Percentiles rank a stretch among this genome's conserved stretches.
Conservation (phyloP, 2,329 filamentous ascomycete genomes). For the Colletotrichum gloeosporioides region DNA sequence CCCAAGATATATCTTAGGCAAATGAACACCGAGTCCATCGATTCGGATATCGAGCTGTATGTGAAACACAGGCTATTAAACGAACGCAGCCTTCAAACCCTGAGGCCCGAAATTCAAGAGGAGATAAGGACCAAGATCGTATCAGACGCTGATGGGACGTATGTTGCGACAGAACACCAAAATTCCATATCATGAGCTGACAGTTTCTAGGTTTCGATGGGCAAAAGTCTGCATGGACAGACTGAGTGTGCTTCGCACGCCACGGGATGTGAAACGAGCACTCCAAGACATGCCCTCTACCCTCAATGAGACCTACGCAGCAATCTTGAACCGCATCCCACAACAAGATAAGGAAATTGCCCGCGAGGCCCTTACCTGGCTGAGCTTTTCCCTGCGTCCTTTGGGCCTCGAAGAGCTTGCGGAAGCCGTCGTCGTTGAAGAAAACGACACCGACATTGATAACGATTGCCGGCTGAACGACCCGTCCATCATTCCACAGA, state of each 20-base stretch:
- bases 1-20: constrained; percentile 12
- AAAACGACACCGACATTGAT: constrained; percentile 26
- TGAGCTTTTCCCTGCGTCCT: constrained; percentile 30
- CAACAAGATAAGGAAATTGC: constrained; percentile 26
- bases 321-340: constrained; percentile 27
- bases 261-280: constrained; percentile 25
- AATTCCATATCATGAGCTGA: not conserved
- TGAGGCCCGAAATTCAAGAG: constrained; percentile 24
- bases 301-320: constrained; percentile 27
- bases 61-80: constrained; percentile 23
- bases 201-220: constrained; percentile 29
- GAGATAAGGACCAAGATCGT: constrained; percentile 26
- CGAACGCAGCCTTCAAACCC: constrained; percentile 22
- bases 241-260: constrained; percentile 24
- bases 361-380: constrained; percentile 29
- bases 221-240: constrained; percentile 32
- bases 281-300: constrained; percentile 26
- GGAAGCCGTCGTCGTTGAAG: constrained; percentile 31
- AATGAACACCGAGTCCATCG: constrained; percentile 23
- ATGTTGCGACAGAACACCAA: not conserved
- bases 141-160: constrained; percentile 28
- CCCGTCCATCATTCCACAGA: constrained; percentile 20
- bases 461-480: constrained; percentile 28
- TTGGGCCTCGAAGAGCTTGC: constrained; percentile 28
- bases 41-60: constrained; percentile 28